Conservation (phyloP, 129 eudicot species). For the Daucus carota region DNA sequence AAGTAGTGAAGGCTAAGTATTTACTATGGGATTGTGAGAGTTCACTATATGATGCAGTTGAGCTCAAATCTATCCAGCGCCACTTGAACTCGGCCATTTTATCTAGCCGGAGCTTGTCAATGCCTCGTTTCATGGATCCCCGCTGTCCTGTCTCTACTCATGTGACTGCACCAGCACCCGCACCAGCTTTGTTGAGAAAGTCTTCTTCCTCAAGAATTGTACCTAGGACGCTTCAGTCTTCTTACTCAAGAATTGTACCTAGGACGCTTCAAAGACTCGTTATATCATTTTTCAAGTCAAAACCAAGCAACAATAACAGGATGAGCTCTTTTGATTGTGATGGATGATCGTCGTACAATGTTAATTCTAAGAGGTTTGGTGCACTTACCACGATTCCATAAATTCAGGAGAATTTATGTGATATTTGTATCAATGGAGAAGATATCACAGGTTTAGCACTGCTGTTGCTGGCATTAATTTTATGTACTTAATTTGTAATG, state of each 20-base stretch:
- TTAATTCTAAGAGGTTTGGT: constrained; percentile 37
- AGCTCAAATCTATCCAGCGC: constrained; percentile 55
- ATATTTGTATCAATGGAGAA: constrained; percentile 20
- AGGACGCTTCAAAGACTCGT: neutral
- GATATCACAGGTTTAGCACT: constrained; percentile 45
- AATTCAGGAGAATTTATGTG: constrained; percentile 24
- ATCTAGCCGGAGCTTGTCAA: constrained; percentile 62
- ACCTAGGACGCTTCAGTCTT: neutral
- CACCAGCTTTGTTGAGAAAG: neutral
- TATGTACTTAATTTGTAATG: no score
- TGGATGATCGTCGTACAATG: constrained; percentile 3
- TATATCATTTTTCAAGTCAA: neutral
- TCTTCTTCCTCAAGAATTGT: neutral
- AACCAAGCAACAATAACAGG: neutral
- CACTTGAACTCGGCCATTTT: constrained; percentile 74
- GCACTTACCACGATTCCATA: constrained; percentile 72
- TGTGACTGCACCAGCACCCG: neutral
- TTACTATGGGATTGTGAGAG: constrained; percentile 76
- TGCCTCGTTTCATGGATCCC: constrained; percentile 63
- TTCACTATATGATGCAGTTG: constrained; percentile 90
- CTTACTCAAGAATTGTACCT: neutral
- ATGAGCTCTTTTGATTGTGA: neutral
- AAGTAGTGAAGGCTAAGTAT: neutral
- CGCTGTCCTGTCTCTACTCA: neutral
- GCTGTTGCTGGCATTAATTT: no score